These are phyloP conservation scores for Triticum turgidum DNA, from an alignment of 176 grass and related monocot species.

Conservation along the genomic window DNA sequence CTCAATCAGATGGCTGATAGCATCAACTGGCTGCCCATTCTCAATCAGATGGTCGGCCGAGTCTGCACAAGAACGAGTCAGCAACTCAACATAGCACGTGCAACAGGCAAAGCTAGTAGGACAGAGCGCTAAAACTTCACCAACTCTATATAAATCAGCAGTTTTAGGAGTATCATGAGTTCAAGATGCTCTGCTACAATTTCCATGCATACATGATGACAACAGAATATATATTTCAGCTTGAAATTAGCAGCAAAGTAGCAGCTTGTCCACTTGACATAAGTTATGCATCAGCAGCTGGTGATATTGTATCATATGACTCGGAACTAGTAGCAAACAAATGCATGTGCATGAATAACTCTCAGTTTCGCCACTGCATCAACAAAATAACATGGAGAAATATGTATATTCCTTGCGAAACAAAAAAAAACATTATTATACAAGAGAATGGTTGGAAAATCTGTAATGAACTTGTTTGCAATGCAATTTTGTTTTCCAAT, in stretches of 20 bases:
- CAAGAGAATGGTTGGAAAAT: neutral
- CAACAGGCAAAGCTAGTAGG: neutral
- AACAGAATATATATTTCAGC: neutral
- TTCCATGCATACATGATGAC: neutral
- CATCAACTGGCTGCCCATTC: constrained; percentile 29
- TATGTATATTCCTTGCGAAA: neutral
- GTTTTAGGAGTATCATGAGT: neutral
- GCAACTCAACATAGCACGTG: neutral
- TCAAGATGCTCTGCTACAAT: neutral
- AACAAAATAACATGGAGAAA: neutral
- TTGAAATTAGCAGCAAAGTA: neutral
- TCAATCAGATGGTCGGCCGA: constrained; percentile 13
- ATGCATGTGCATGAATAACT: neutral
- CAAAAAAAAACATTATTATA: neutral
- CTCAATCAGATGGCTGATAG: constrained; percentile 28
- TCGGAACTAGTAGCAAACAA: neutral
- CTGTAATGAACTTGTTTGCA: neutral
- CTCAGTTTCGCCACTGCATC: neutral
- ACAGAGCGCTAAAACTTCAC: neutral
- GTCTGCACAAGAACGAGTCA: constrained; percentile 24
- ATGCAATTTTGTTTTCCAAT: neutral
- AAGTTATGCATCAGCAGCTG: neutral
- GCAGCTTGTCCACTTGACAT: neutral
- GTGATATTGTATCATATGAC: neutral
- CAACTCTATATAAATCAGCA: neutral